Percentiles rank a stretch among this genome's conserved stretches.
Conservation (phyloP, 257 asterid species). For the Nicotiana noctiflora region DNA sequence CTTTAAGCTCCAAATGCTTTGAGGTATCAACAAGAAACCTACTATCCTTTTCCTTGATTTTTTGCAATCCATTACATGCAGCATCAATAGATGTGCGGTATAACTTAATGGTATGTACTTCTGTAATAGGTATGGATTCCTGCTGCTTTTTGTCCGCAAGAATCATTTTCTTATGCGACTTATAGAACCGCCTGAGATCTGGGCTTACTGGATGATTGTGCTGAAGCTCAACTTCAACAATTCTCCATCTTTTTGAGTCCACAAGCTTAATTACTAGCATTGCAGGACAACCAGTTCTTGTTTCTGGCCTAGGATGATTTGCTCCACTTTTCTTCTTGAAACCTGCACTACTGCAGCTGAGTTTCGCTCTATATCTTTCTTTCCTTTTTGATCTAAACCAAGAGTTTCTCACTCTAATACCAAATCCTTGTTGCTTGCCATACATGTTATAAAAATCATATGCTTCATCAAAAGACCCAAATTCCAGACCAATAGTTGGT, state of each 20-base stretch:
- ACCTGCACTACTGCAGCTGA: conserved; percentile 59
- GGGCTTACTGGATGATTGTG: conserved; percentile 62
- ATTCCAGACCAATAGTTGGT: conserved; percentile 51
- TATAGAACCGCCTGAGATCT: conserved; percentile 45
- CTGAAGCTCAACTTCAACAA: conserved; percentile 45
- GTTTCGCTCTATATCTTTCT: conserved; percentile 59
- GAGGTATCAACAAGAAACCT: conserved; percentile 17
- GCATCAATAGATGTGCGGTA: conserved; percentile 28
- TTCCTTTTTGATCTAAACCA: conserved; percentile 62
- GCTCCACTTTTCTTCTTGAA: conserved; percentile 61
- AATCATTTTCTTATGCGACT: conserved; percentile 54
- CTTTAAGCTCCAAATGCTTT: conserved; percentile 44
- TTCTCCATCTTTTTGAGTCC: conserved; percentile 50
- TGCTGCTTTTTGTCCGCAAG: conserved; percentile 32
- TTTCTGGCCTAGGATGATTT: conserved; percentile 54
- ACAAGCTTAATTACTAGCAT: conserved; percentile 52
- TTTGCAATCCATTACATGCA: conserved; percentile 22
- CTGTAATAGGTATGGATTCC: conserved; percentile 30
- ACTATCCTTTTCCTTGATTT: conserved; percentile 21
- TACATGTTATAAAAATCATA: conserved; percentile 50
- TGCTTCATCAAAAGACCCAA: conserved; percentile 49
- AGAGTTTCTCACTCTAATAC: conserved; percentile 56
- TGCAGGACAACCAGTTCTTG: conserved; percentile 65
- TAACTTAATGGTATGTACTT: conserved; percentile 52
- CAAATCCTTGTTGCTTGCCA: conserved; percentile 58